Conservation (phyloP, 192 early-diverging fungal genomes). For the Backusella circina region DNA sequence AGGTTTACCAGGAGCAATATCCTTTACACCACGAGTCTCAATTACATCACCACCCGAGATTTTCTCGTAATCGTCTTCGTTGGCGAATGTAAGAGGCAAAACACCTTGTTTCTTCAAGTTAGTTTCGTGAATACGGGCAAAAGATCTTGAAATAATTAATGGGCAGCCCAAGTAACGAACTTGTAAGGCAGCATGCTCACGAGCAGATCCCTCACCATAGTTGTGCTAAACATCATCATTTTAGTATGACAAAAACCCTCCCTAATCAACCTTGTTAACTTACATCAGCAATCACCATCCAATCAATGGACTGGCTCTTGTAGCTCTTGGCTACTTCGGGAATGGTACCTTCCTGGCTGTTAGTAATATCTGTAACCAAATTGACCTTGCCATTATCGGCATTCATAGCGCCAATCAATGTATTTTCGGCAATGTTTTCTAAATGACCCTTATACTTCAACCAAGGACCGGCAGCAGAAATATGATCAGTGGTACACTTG, state of each 20-base stretch:
- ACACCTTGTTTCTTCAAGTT: conserved; percentile 99
- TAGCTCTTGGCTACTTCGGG: conserved; percentile 83
- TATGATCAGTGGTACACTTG: conserved; percentile 99
- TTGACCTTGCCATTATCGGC: conserved; percentile 88
- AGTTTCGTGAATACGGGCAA: conserved; percentile 99
- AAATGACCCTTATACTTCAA: conserved; percentile 98
- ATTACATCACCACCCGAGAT: conserved; percentile 64
- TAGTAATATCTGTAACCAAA: conserved; percentile 60
- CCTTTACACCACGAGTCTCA: conserved; percentile 63
- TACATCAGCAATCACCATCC: conserved; percentile 83
- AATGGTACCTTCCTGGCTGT: conserved; percentile 67
- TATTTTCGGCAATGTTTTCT: conserved; percentile 97
- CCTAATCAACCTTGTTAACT: conserved; percentile 20
- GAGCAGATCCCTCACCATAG: conserved; percentile 93
- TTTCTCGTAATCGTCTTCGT: conserved; percentile 82
- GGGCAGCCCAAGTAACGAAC: conserved; percentile 83
- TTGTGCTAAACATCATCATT: conserved; percentile 55
- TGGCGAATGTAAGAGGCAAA: conserved; percentile 86
- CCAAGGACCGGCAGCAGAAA: conserved; percentile 97
- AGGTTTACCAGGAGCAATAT: conserved; percentile 55
- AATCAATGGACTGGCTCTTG: conserved; percentile 61
- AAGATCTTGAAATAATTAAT: conserved; percentile 83
- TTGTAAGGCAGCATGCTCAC: conserved; percentile 89
- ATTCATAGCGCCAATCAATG: conserved; percentile 95
- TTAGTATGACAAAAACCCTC: not conserved